Evolutionary conservation across 78 protist genomes (phyloP).

Genomic region (Pelomyxa schiedti): DNA sequence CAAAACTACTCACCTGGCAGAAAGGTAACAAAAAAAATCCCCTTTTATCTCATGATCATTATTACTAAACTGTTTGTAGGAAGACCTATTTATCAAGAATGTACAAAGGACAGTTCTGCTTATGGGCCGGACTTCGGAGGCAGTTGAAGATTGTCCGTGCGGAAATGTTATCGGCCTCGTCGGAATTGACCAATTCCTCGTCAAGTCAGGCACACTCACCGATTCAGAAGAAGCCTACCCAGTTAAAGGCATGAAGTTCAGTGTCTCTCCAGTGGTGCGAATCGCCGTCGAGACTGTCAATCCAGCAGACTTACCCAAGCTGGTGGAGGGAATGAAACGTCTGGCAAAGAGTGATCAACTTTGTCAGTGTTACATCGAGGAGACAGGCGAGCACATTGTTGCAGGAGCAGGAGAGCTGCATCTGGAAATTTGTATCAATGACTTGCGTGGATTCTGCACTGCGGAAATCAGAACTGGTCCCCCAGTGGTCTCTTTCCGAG

Average conservation of each 20-base stretch:
- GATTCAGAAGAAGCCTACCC: not conserved
- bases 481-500: constrained; percentile 31
- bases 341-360: constrained; percentile 3
- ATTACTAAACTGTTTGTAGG: too few relatives aligned
- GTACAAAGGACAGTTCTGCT: constrained; percentile 14
- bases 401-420: constrained; percentile 60
- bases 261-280: constrained; percentile 37
- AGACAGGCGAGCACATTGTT: constrained; percentile 47
- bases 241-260: constrained; percentile 22
- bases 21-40: not conserved
- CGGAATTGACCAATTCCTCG: constrained; percentile 52
- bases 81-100: constrained; percentile 8
- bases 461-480: not conserved
- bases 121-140: constrained; percentile 15
- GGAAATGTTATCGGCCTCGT: constrained; percentile 60
- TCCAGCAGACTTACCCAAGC: not conserved
- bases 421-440: constrained; percentile 25
- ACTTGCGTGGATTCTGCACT: constrained; percentile 7
- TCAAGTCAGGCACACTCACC: constrained; percentile 53
- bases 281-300: constrained; percentile 60
- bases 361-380: not conserved
- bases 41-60: too few relatives aligned
- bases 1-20: constrained; percentile 4
- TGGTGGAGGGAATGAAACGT: constrained; percentile 76
- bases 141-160: constrained; percentile 22